Evolutionary conservation across 805 yeast genomes (phyloP), one percentile per base, ranked within the genome.

Genomic region (Brettanomyces custersianus): DNA sequence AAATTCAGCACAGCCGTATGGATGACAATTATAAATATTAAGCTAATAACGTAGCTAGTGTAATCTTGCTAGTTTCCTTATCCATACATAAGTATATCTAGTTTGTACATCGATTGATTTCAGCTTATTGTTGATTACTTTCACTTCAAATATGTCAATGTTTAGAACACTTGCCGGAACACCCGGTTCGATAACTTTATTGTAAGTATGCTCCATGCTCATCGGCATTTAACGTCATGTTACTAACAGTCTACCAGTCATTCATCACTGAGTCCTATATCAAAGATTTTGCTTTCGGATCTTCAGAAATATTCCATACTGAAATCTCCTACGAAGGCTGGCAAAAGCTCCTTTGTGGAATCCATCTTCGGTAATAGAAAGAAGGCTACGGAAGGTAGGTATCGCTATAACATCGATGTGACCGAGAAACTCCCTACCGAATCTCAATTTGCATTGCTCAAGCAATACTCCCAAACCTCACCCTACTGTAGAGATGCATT

Each of bases 161-260:
- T 59, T 71, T 38, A 68, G 53, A 43, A 57, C 74, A 3, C 46
- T 70, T 8, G 75, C 70, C 43, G 41, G 45, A 12, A 56, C 61
- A 16, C 68, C 74, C 2, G 65, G 75, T 15, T 59, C 63, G 2
- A 62, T 72, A 35, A 63, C 77, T 4, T 38, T 72, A 25, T 72
- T 68, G 53, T 49, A 49, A 34, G 56, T 55, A 19, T 33, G 9
- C 17, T 13, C n/a, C 20, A 12, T 15, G 26, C 11, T 12, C 6
- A 11, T n/a, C n/a, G n/a, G n/a, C n/a, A n/a, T n/a, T n/a, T n/a
- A n/a, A n/a, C n/a, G 20, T 21, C 13, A 11, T 22, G 20, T 5
- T 34, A 39, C 45, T 44, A 43, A 42, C 45, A 35, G 19, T 12
- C 17, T n/a, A 10, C 5, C 35, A 51, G 57, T 37, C 60, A 57